These are phyloP conservation scores for Quercus alba DNA, from an alignment of 306 rosid genomes.

Conservation along the genomic window DNA sequence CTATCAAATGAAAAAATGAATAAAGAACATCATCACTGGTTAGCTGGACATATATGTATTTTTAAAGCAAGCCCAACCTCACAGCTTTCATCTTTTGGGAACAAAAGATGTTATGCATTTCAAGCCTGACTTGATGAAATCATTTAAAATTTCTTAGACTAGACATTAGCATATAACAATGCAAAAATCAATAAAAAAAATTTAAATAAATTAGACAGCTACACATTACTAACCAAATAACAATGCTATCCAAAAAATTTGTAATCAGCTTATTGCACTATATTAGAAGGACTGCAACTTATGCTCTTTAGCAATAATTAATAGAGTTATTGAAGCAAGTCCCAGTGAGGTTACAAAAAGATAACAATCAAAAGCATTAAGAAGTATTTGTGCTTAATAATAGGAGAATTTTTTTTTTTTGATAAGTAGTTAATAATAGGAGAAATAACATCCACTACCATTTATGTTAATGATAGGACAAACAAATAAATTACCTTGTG, in stretches of 20 bases:
- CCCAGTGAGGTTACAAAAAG: constrained; percentile 5
- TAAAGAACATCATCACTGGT: not conserved
- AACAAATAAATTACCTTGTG: constrained; percentile 58
- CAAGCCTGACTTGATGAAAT: not conserved
- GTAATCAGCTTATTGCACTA: not conserved
- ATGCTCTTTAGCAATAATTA: not conserved
- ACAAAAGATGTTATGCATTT: not conserved
- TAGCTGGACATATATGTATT: not conserved
- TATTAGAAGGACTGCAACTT: not conserved
- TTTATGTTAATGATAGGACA: constrained; percentile 1
- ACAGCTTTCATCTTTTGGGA: not conserved
- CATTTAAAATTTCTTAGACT: not conserved
- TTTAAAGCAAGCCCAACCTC: not conserved
- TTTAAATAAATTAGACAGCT: not conserved
- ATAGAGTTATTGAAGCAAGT: not conserved
- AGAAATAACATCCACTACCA: not conserved
- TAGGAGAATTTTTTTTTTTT: not conserved
- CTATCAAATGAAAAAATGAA: not conserved
- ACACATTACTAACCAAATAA: not conserved
- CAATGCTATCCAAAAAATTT: not conserved
- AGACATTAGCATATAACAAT: not conserved
- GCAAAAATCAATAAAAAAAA: not conserved
- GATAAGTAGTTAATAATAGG: not conserved
- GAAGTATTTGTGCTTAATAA: not conserved
- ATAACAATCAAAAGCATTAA: constrained; percentile 9